Conservation (phyloP, 2,329 filamentous ascomycete species). For the Teratosphaeria nubilosa region DNA sequence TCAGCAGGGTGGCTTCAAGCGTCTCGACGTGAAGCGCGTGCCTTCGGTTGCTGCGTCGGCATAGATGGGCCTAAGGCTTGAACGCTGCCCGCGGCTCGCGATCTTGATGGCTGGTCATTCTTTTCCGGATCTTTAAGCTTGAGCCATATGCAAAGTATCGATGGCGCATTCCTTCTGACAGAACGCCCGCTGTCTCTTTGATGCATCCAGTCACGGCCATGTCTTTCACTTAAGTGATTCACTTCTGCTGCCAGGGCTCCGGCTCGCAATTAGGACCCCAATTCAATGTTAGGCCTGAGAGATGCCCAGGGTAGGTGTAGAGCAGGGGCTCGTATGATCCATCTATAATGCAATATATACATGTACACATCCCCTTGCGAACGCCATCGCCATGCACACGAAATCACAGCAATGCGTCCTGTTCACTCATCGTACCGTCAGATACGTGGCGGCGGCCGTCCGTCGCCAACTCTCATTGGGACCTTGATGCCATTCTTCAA, state of each 20-base stretch:
- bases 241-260: background rate
- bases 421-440: background rate
- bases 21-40: constrained; percentile 28
- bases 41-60: background rate
- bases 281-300: background rate
- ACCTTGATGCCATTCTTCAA: constrained; percentile 15
- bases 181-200: background rate
- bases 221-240: background rate
- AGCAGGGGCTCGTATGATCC: background rate
- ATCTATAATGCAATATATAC: background rate
- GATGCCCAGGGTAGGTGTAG: background rate
- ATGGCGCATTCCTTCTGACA: background rate
- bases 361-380: background rate
- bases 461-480: constrained; percentile 11
- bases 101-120: background rate
- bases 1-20: constrained; percentile 52
- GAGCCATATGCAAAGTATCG: background rate
- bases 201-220: background rate
- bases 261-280: background rate
- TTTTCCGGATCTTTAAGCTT: background rate
- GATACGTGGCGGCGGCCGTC: background rate
- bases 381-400: constrained; percentile 4
- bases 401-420: background rate
- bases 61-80: background rate
- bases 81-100: background rate